Conservation (phyloP, 257 asterid species). For the Lantana camara region DNA sequence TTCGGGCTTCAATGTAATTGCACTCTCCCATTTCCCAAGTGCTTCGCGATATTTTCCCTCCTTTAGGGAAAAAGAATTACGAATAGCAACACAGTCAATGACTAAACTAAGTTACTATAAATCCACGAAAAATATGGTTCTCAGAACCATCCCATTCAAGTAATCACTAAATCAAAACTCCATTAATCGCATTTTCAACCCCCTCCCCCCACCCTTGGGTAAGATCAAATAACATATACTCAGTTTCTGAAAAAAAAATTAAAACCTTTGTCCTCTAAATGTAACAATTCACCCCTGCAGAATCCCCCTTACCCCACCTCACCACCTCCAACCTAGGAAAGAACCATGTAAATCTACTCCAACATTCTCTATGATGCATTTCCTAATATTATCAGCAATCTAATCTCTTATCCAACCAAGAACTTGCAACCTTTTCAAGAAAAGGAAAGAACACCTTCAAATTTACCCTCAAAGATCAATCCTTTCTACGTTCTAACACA, state of each 20-base stretch:
- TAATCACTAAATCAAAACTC: background rate
- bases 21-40: slow-evolving; percentile 92
- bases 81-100: background rate
- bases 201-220: background rate
- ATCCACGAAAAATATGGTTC: too few species aligned
- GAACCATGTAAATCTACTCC: background rate
- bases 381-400: background rate
- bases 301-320: too few species aligned
- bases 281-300: too few species aligned
- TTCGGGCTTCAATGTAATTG: slow-evolving; percentile 68
- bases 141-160: background rate
- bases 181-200: background rate
- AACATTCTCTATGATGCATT: background rate
- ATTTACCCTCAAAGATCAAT: background rate
- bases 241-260: too few species aligned
- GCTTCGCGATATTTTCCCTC: slow-evolving; percentile 79
- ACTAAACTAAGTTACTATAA: slow-evolving; percentile 5
- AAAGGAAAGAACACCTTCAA: background rate
- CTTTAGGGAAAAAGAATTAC: slow-evolving; percentile 36
- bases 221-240: too few species aligned
- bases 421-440: background rate
- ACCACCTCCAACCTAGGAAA: background rate
- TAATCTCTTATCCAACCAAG: background rate
- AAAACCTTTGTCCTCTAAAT: too few species aligned
- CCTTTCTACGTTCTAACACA: background rate